Evolutionary conservation across 2,329 filamentous ascomycete species (phyloP), one percentile per base, ranked within the genome.

Genomic region (Pseudogymnoascus sp.): DNA sequence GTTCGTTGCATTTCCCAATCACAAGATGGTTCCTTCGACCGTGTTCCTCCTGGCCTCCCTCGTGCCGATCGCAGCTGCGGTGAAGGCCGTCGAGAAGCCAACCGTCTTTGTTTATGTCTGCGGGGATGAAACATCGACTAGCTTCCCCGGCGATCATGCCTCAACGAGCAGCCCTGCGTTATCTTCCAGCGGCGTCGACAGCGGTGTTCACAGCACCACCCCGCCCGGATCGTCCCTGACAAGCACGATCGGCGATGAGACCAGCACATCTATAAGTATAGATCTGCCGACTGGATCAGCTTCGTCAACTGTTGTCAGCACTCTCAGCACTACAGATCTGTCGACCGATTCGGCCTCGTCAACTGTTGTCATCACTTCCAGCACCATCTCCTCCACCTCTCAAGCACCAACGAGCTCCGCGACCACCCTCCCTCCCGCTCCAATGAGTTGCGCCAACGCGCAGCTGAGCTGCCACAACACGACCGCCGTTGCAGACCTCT

Each of bases 401-500:
- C 28, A 25, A 63, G 43, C 25, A 54, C 25, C 39, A 25, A 37
- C 51, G 14, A 57, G 25, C 61, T 48, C 61, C 31, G 19, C 61
- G 6, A 51, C 61, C 25, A 36, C 66, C 10, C 66, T 69, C 23
- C 63, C 65, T 10, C 66, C 70, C 62, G 65, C 70, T 10, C 66
- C 71, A 19, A 67, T 67, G 54, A 67, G 67, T 34, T 74, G 72
- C 63, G 64, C 68, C 11, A 72, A 67, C 62, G 67, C 70, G 28
- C 72, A 71, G 1, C 28, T 88, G 62, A 88, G 85, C 69, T 91
- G 88, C 71, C 83, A 86, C 64, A 87, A 87, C 71, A 83, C 81
- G 5, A 85, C 85, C 2, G 75, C 76, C 6, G 81, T 84, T n/a
- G 73, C 80, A 61, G 80, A 92, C 71, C 82, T 86, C 6, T 92